A percentile compares a stretch with the other conserved stretches of the same genome.
Evolutionary conservation across 2,329 filamentous ascomycete species (phyloP).

Genomic region (Dothistroma septosporum): DNA sequence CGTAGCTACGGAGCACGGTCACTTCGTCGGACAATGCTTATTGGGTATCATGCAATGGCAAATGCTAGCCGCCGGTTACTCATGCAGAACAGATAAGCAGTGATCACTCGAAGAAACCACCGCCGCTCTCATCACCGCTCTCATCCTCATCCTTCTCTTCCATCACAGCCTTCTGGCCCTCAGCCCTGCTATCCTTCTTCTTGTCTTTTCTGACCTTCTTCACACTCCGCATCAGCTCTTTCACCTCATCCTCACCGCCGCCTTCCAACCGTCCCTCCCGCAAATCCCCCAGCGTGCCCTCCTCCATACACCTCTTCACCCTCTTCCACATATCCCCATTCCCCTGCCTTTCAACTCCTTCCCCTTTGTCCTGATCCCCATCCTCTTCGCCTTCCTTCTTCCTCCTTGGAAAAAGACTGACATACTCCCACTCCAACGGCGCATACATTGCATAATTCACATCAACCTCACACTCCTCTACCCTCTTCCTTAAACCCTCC

Average conservation of each 20-base stretch:
- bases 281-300: slow-evolving; percentile 54
- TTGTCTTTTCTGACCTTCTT: not conserved
- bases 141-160: slow-evolving; percentile 20
- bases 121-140: slow-evolving; percentile 35
- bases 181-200: slow-evolving; percentile 8
- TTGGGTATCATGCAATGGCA: not conserved
- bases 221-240: slow-evolving; percentile 1
- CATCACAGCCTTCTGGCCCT: slow-evolving; percentile 3
- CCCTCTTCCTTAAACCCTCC: slow-evolving; percentile 17
- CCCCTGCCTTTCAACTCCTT: slow-evolving; percentile 36
- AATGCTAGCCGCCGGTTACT: not conserved
- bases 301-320: slow-evolving; percentile 61
- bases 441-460: slow-evolving; percentile 70
- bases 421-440: slow-evolving; percentile 67
- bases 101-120: slow-evolving; percentile 36
- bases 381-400: slow-evolving; percentile 32
- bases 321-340: slow-evolving; percentile 62
- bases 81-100: not conserved
- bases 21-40: not conserved
- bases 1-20: not conserved
- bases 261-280: slow-evolving; percentile 48
- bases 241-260: slow-evolving; percentile 9
- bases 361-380: slow-evolving; percentile 38
- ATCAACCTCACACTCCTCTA: slow-evolving; percentile 60
- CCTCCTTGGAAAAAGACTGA: slow-evolving; percentile 49